Percentiles rank a stretch among this genome's conserved stretches.
These are phyloP conservation scores for slime mould (Dictyostelium discoideum) DNA, from an alignment of 78 protist species.

Conservation along the genomic window DNA sequence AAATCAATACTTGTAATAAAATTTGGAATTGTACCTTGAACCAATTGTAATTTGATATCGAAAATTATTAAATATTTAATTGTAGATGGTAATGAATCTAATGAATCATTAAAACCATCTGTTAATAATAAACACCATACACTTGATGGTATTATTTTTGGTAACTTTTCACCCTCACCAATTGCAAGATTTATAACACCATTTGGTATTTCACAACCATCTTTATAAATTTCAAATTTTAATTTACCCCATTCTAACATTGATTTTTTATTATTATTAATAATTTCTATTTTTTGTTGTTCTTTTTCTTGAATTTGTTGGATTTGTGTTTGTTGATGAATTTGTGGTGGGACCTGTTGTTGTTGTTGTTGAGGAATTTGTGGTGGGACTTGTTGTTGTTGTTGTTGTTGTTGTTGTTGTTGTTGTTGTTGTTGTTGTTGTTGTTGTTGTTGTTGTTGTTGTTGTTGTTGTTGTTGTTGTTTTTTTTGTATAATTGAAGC, in stretches of 20 bases:
- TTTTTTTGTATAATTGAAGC: not conserved
- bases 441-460: not conserved
- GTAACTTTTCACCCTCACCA: not conserved
- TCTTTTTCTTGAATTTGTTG: not conserved
- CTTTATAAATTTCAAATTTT: not conserved
- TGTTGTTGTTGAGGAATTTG: not conserved
- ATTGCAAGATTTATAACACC: not conserved
- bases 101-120: not conserved
- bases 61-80: not conserved
- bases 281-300: not conserved
- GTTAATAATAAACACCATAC: not conserved
- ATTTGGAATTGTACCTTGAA: not conserved
- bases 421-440: not conserved
- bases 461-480: not conserved
- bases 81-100: not conserved
- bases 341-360: not conserved
- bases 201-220: not conserved
- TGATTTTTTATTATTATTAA: too few relatives aligned
- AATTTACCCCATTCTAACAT: not conserved
- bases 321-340: not conserved
- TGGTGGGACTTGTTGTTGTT: not conserved
- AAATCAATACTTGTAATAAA: not conserved
- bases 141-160: not conserved
- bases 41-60: not conserved
- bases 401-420: not conserved